Base-by-base conservation (phyloP, 2,329 filamentous ascomycete genomes). In the Beauveria sp. region DNA sequence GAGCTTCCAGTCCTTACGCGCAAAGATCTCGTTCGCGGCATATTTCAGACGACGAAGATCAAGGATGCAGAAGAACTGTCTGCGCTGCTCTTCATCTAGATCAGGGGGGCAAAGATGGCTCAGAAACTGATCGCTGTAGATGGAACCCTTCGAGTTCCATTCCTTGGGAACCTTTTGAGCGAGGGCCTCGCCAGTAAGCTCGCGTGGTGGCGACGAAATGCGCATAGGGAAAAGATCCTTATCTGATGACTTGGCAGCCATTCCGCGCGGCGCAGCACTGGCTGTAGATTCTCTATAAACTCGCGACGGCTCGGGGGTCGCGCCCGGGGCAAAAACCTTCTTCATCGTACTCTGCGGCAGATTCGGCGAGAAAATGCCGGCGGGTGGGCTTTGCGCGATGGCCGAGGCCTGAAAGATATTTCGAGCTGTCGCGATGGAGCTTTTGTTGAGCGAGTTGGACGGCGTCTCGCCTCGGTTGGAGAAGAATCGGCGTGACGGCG, bases 31-130 rank as follows among this genome's bases (percentile, higher is more conserved):
- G 65, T 85, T 79, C 30, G 83, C 83, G 6, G 82, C 80, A 66
- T 84, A 84, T 71, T 86, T 86, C 51, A 86, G 76, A 64, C 83
- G 79, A 63, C 83, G 81, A 61, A 86, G 73, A 67, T 86, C 83
- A 65, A 86, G 80, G 63, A 86, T 81, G 68, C 83, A 85, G 66
- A 85, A 85, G 68, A 85, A 85, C 72, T 85, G 83, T 61, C 82
- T 80, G 53, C 81, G 78, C 70, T 85, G 82, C 57, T 82, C 76
- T 55, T 85, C 83, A 64, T 83, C 81, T 64, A 85, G 79, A 48
- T 83, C 79, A 28, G 78, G 71, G 2, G 83, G 83, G 65, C 82
- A 84, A 37, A 84, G 78, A 62, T 85, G 79, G 1, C 77, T 75
- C 44, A 86, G 73, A 61, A 80, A 85, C 69, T 86, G 80, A 66